These are phyloP conservation scores for Podila epigama DNA, from an alignment of 192 early-diverging fungal genomes.

Conservation along the genomic window DNA sequence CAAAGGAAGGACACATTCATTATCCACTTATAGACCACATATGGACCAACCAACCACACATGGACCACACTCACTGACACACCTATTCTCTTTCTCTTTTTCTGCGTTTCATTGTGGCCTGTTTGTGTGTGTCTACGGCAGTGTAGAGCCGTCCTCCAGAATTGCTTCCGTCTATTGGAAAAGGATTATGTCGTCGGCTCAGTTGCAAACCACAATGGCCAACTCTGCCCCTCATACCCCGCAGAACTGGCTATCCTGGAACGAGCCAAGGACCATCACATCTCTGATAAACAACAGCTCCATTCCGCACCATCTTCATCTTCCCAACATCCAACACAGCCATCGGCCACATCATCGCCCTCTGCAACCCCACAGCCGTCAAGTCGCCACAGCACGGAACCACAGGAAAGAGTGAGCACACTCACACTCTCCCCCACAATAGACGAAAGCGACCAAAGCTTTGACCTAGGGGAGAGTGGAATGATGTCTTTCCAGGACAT, in stretches of 20 bases:
- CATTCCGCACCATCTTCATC: background rate
- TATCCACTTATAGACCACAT: no score
- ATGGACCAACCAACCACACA: no score
- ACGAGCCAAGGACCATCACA: conserved; percentile 4
- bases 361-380: background rate
- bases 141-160: conserved; percentile 45
- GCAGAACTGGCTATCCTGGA: conserved; percentile 43
- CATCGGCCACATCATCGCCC: background rate
- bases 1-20: no score
- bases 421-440: conserved; percentile 2
- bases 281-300: background rate
- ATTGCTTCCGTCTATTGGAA: conserved; percentile 39
- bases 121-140: background rate
- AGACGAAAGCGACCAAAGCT: conserved; percentile 43
- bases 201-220: conserved; percentile 43
- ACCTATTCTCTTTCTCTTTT: no score
- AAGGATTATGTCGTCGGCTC: conserved; percentile 43
- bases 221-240: conserved; percentile 42
- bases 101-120: no score
- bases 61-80: no score
- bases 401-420: background rate
- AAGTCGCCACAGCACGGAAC: background rate
- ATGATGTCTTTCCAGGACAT: conserved; percentile 51
- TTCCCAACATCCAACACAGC: background rate
- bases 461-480: conserved; percentile 37